phyloP scores from a whole-genome alignment of 495 filamentous ascomycete species.

The Evernia prunastri region DNA sequence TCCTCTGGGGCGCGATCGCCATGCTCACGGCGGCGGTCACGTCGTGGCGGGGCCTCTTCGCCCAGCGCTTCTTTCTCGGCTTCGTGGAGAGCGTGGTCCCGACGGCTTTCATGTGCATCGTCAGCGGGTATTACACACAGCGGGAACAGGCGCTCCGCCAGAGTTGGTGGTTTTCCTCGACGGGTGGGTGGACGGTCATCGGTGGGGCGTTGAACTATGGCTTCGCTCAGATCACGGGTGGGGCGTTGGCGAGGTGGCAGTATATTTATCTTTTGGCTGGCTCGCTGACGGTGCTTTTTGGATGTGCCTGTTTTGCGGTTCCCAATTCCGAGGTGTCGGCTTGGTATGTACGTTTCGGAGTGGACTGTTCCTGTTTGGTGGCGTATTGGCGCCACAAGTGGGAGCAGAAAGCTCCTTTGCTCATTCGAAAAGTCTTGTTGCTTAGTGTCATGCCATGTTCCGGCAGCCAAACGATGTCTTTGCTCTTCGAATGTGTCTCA shows the following conservation, averaged over 20 bases:
- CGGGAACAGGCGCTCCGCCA: slow-evolving; percentile 60
- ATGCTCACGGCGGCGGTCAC: slow-evolving; percentile 63
- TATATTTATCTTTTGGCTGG: slow-evolving; percentile 65
- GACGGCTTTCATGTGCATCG: slow-evolving; percentile 61
- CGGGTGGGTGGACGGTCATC: slow-evolving; percentile 61
- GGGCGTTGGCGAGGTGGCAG: slow-evolving; percentile 54
- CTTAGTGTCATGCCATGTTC: no score
- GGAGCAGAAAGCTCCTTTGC: no score
- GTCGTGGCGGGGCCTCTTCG: slow-evolving; percentile 56
- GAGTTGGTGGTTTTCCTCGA: slow-evolving; percentile 63
- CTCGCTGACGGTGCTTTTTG: slow-evolving; percentile 56
- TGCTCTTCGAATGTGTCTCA: no score
- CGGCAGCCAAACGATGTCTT: no score
- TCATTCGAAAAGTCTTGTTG: no score
- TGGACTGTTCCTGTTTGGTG: no score
- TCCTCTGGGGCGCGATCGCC: slow-evolving; percentile 61
- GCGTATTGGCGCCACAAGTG: no score
- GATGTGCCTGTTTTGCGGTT: slow-evolving; percentile 52
- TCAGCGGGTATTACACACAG: slow-evolving; percentile 62
- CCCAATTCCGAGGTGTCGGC: slow-evolving; percentile 49
- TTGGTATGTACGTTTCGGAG: no score
- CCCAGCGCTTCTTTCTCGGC: slow-evolving; percentile 66
- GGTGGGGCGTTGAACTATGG: slow-evolving; percentile 63
- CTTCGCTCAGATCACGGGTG: slow-evolving; percentile 56
- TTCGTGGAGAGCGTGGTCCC: slow-evolving; percentile 63